Evolutionary conservation across 805 yeast genomes (phyloP), one percentile per base, ranked within the genome.

Genomic region (Nakazawaea wyomingensis): DNA sequence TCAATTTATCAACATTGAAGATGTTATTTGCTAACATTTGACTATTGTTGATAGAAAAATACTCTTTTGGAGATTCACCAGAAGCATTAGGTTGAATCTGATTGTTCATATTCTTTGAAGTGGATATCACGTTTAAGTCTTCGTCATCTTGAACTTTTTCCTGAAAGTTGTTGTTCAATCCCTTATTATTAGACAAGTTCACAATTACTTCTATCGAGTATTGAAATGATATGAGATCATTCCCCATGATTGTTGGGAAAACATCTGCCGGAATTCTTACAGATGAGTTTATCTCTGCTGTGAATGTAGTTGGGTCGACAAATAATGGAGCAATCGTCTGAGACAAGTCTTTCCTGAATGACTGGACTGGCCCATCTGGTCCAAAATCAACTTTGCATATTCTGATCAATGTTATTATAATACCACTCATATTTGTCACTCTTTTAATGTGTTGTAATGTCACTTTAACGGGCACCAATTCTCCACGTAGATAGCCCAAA

Each of bases 141-240:
- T 35, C 48, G 29, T 36, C 48, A 37, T 32, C 50, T 16, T 21
- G 40, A 19, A 34, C 21, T 32, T 14, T 21, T 16, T 27, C 45
- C 26, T 29, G 41, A 4, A 27, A 18, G 17, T 21, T 34, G 5
- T 45, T 38, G 14, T 46, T 56, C 5, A 69, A 61, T 7, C 60
- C 52, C 46, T 67, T 71, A 47, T 75, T 80, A 18, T 83, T 86
- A 2, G 90, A 80, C 33, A 90, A 62, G 54, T 89, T 89, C n/a
- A 85, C 78, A 44, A 87, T 70, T 3, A 85, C 89, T 57, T 89
- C 97, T 13, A 89, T 65, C 55, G 83, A 85, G 57, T 90, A 89
- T 55, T 85, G 91, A 60, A 89, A 89, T 3, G 88, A 72, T 7
- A 88, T 87, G 37, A 82, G 63, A 2, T 78, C 78, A 40, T 85